Percentiles rank a stretch among this genome's conserved stretches.
These are phyloP conservation scores for Penicillium thymicola DNA, from an alignment of 2,329 filamentous ascomycete genomes.

Conservation along the genomic window DNA sequence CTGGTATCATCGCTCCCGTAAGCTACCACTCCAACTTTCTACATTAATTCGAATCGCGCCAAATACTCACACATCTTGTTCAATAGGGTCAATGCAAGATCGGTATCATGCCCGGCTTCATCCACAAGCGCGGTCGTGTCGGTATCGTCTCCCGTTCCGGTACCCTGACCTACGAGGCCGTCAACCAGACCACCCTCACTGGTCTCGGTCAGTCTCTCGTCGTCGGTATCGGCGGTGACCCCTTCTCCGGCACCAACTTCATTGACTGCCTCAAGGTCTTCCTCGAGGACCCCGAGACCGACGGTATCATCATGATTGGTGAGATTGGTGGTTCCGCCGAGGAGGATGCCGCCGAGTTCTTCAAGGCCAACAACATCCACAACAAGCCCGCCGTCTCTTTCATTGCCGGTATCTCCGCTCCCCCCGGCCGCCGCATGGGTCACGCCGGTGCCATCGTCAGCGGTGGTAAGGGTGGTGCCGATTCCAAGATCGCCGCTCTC, in stretches of 20 bases:
- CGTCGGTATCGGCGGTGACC: slow-evolving; percentile 96
- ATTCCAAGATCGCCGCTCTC: slow-evolving; percentile 95
- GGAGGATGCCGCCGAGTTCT: slow-evolving; percentile 96
- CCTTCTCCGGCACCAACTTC: slow-evolving; percentile 98
- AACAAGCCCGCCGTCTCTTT: slow-evolving; percentile 98
- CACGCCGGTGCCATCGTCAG: slow-evolving; percentile 98
- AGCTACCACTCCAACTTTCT: slow-evolving; percentile 20
- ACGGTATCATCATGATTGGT: slow-evolving; percentile 99
- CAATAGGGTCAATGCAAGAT: slow-evolving; percentile 93
- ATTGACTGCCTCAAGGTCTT: slow-evolving; percentile 99
- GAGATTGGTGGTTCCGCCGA: slow-evolving; percentile 97
- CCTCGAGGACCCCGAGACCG: slow-evolving; percentile 90
- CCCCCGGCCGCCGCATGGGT: slow-evolving; percentile 94
- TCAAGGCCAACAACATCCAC: slow-evolving; percentile 84
- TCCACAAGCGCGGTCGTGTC: slow-evolving; percentile 98
- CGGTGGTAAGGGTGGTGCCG: slow-evolving; percentile 94
- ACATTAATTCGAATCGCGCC: not conserved
- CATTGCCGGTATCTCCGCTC: slow-evolving; percentile 96
- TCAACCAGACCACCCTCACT: slow-evolving; percentile 98
- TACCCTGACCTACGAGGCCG: slow-evolving; percentile 97
- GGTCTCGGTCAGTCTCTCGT: slow-evolving; percentile 97
- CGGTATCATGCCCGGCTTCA: slow-evolving; percentile 99
- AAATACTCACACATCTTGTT: slow-evolving; percentile 25
- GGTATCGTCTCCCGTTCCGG: slow-evolving; percentile 98
- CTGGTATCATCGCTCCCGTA: slow-evolving; percentile 84